phyloP scores from a whole-genome alignment of 2,329 filamentous ascomycete species.

The Talaromyces sp. region DNA sequence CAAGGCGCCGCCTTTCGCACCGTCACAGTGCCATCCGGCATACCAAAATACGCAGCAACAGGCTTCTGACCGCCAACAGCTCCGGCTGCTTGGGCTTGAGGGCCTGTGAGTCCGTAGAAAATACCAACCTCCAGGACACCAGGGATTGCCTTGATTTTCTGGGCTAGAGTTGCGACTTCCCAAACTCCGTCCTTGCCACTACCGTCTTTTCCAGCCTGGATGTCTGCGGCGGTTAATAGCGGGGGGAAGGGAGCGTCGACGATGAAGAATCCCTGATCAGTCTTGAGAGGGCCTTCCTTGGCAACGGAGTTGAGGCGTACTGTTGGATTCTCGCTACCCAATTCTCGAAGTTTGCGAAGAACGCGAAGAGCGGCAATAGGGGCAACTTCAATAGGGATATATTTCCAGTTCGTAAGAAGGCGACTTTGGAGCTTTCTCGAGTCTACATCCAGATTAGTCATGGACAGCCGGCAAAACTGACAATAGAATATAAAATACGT shows the following conservation, averaged over 20 bases:
- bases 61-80: constrained; percentile 77
- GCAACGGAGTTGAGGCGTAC: constrained; percentile 67
- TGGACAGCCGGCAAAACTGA: neutral
- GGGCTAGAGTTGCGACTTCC: constrained; percentile 72
- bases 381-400: constrained; percentile 88
- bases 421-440: constrained; percentile 81
- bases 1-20: constrained; percentile 40
- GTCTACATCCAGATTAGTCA: constrained; percentile 48
- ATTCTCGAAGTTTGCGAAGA: constrained; percentile 61
- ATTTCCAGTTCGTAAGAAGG: constrained; percentile 71
- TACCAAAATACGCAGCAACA: constrained; percentile 89
- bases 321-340: constrained; percentile 67
- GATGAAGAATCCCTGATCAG: constrained; percentile 82
- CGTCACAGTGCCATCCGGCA: constrained; percentile 67
- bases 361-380: constrained; percentile 77
- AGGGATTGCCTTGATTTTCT: constrained; percentile 70
- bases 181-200: constrained; percentile 63
- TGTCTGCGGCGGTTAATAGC: constrained; percentile 60
- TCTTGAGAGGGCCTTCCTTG: constrained; percentile 79
- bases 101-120: constrained; percentile 77
- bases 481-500: constrained; percentile 16
- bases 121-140: constrained; percentile 90
- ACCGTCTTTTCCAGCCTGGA: constrained; percentile 42
- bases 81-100: constrained; percentile 58
- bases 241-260: constrained; percentile 85